phyloP scores from a whole-genome alignment of 139 green algal species.

The Edaphochlamys debaryana region DNA sequence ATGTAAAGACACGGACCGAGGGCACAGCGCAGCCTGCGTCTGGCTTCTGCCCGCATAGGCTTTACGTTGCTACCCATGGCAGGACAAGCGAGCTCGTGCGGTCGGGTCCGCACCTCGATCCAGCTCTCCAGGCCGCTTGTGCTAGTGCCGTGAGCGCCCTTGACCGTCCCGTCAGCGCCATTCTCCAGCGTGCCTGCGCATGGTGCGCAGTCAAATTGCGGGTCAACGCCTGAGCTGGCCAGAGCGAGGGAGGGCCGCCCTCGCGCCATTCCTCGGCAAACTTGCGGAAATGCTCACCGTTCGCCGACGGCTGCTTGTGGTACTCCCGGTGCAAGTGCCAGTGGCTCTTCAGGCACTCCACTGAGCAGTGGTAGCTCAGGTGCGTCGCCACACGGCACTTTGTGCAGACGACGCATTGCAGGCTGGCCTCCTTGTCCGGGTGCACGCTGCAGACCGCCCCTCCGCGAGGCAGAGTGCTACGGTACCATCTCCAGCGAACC shows the following conservation, averaged over 20 bases:
- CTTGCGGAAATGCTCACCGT: constrained; percentile 28
- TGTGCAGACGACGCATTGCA: constrained; percentile 94
- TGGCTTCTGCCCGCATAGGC: background rate
- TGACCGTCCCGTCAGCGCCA: constrained; percentile 42
- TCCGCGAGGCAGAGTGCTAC: constrained; percentile 78
- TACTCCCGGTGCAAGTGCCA: constrained; percentile 93
- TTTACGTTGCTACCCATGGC: background rate
- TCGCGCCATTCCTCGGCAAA: constrained; percentile 27
- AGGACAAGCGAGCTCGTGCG: background rate
- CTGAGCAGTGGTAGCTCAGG: constrained; percentile 92
- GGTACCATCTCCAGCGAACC: constrained; percentile 90
- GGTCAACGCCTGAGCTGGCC: too few relatives aligned
- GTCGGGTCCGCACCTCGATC: constrained; percentile 82
- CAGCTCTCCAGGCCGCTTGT: constrained; percentile 76
- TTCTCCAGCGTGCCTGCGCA: constrained; percentile 58
- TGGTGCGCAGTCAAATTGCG: background rate
- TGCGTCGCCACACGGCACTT: constrained; percentile 77
- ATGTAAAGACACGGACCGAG: too few relatives aligned
- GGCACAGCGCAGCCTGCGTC: too few relatives aligned
- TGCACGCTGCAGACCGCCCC: constrained; percentile 89
- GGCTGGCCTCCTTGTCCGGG: constrained; percentile 81
- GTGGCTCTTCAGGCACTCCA: constrained; percentile 89
- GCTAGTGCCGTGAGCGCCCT: constrained; percentile 62
- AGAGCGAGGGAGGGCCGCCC: too few relatives aligned
- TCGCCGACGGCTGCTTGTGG: constrained; percentile 69